Evolutionary conservation across 306 rosid species (phyloP).

Genomic region (Castanea sativa): DNA sequence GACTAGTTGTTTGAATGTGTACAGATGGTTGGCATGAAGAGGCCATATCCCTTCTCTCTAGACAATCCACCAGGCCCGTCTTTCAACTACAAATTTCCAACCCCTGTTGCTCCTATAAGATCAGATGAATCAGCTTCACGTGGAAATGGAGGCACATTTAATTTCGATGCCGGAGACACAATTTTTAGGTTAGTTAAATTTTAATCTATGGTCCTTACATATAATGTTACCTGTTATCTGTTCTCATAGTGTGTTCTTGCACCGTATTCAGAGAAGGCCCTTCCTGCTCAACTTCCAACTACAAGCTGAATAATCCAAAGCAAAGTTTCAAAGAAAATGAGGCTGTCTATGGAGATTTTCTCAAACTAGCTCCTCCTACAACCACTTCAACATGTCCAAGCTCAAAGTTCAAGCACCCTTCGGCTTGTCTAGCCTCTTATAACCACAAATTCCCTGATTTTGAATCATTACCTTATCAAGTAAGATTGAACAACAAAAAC

Average conservation of each 20-base stretch:
- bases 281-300: conserved; percentile 39
- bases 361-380: conserved; percentile 54
- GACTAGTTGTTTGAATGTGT: conserved; percentile 10
- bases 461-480: conserved; percentile 35
- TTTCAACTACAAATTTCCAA: conserved; percentile 37
- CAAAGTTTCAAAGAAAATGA: conserved; percentile 35
- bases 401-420: conserved; percentile 31
- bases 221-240: conserved; percentile 4
- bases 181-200: conserved; percentile 44
- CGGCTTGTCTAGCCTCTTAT: conserved; percentile 26
- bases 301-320: conserved; percentile 30
- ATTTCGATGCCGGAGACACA: conserved; percentile 30
- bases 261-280: conserved; percentile 46
- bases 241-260: conserved; percentile 22
- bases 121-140: conserved; percentile 33
- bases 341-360: conserved; percentile 45
- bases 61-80: conserved; percentile 39
- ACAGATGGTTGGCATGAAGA: conserved; percentile 66
- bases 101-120: conserved; percentile 39
- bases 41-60: conserved; percentile 58
- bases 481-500: conserved; percentile 17
- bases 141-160: conserved; percentile 28
- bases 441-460: conserved; percentile 29
- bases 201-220: conserved; percentile 3
- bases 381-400: conserved; percentile 26